phyloP scores from a whole-genome alignment of 805 yeast genomes.

The Cyberlindnera saturnus region DNA sequence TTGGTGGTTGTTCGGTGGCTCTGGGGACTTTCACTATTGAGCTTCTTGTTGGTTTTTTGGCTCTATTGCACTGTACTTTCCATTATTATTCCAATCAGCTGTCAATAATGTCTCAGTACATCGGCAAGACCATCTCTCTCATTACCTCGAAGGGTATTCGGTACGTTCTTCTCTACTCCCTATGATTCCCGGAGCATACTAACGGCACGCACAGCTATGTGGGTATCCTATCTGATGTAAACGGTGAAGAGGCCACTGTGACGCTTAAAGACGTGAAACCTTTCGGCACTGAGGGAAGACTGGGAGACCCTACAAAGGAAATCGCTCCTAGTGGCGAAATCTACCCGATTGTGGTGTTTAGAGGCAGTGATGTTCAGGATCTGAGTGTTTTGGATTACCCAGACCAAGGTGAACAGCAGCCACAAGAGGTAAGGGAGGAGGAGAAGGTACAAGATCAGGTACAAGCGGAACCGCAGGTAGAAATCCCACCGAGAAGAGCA shows the following conservation, averaged over 20 bases:
- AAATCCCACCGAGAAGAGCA: conserved; percentile 1
- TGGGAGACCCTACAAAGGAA: conserved; percentile 61
- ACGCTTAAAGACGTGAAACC: conserved; percentile 74
- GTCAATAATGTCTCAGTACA: conserved; percentile 73
- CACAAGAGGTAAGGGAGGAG: neutral
- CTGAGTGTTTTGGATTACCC: conserved; percentile 75
- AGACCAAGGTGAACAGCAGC: neutral
- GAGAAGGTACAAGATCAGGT: conserved; percentile 6
- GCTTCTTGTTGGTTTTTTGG: no score
- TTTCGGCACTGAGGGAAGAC: conserved; percentile 89
- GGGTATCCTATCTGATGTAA: conserved; percentile 81
- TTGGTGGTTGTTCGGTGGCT: no score
- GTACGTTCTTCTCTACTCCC: conserved; percentile 23
- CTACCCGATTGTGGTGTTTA: conserved; percentile 73
- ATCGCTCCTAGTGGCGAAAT: conserved; percentile 63
- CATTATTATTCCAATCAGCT: no score
- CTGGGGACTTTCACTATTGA: no score
- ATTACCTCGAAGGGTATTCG: conserved; percentile 71
- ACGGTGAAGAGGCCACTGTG: conserved; percentile 87
- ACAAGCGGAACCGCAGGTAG: conserved; percentile 9
- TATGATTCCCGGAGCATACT: conserved; percentile 12
- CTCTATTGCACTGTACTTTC: no score
- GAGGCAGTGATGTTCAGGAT: conserved; percentile 90
- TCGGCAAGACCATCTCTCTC: conserved; percentile 83
- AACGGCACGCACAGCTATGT: conserved; percentile 42